Base-by-base conservation (phyloP, 2,329 filamentous ascomycete species). In the Pyrenophora graminea region DNA sequence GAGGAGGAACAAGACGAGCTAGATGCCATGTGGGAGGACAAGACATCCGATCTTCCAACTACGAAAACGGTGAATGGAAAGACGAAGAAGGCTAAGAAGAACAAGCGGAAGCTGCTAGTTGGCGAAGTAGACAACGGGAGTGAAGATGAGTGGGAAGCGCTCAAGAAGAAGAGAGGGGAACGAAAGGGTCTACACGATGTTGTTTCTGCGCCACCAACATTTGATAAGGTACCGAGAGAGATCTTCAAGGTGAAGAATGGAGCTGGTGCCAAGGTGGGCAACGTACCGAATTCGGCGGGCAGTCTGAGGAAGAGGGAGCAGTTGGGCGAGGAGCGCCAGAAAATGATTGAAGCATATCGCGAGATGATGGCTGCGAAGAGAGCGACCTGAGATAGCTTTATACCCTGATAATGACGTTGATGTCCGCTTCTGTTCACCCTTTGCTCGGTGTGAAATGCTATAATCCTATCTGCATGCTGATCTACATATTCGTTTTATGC, bases 121-220 rank as follows among this genome's bases (percentile, higher is more conserved):
- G 77, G 75, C 13, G 76, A 77, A 51, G 75, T 69, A 39, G 79
- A 77, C 21, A 79, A 80, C 36, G 80, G 85, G 44, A 83, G 85
- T 8, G 85, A 87, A 38, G 90, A 93, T 71, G 89, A 90, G 1
- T 96, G 90, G 90, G 85, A 83, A 37, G 84, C 84, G 55, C 73
- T 96, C 59, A 87, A 87, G 69, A 80, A 51, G 53, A 71, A 81
- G 69, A 53, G 70, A 12, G 66, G 67, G 40, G 85, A 85, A 75
- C 79, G 85, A 49, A 85, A 83, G 21, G 77, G 78, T 0, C 45
- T 82, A 41, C 74, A 80, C 56, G 80, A 83, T 70, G 80, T 92
- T 23, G 91, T 84, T 3, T 80, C 86, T 63, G 91, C 89, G 32
- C 92, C 92, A 25, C 91, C 92, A 0, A 82, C 83, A 56, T 80